Conservation (phyloP, 352 stramenopile species). For the Globisporangium camurandrum region DNA sequence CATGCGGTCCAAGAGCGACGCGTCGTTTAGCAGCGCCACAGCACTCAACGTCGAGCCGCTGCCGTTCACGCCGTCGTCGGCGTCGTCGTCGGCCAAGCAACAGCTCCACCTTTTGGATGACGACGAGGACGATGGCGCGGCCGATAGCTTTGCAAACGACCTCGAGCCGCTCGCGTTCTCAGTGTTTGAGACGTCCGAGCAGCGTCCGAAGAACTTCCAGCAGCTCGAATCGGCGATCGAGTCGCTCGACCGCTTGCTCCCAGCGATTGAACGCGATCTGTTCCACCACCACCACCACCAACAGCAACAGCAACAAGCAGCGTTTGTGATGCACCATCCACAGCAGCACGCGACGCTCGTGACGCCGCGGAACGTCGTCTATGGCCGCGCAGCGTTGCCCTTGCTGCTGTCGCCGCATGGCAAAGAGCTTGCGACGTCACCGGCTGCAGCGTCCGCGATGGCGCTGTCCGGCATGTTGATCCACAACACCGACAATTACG, state of each 20-base stretch:
- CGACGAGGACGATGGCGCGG: too few relatives aligned
- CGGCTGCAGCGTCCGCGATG: slow-evolving; percentile 20
- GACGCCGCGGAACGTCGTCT: slow-evolving; percentile 22
- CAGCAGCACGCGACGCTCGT: slow-evolving; percentile 11
- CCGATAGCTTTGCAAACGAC: slow-evolving; percentile 36
- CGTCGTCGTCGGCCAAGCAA: not conserved
- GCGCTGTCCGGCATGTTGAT: slow-evolving; percentile 23
- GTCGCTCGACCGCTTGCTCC: slow-evolving; percentile 61
- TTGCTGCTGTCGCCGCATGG: slow-evolving; percentile 28
- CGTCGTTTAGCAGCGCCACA: too few relatives aligned
- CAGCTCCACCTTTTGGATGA: too few relatives aligned
- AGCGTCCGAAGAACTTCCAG: slow-evolving; percentile 46
- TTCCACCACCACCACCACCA: slow-evolving; percentile 20
- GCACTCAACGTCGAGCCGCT: slow-evolving; percentile 69
- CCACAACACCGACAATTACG: slow-evolving; percentile 1
- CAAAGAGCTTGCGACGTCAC: slow-evolving; percentile 20
- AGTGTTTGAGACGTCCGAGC: slow-evolving; percentile 31
- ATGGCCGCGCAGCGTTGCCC: slow-evolving; percentile 25
- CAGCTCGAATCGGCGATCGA: slow-evolving; percentile 70
- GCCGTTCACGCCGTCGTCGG: slow-evolving; percentile 27
- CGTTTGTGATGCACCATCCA: slow-evolving; percentile 3
- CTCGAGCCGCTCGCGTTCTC: slow-evolving; percentile 61
- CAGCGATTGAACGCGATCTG: slow-evolving; percentile 60
- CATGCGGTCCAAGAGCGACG: slow-evolving; percentile 12
- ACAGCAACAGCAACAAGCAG: slow-evolving; percentile 1